Base-by-base conservation (phyloP, 2,329 filamentous ascomycete species). In the Lachnellula cervina region DNA sequence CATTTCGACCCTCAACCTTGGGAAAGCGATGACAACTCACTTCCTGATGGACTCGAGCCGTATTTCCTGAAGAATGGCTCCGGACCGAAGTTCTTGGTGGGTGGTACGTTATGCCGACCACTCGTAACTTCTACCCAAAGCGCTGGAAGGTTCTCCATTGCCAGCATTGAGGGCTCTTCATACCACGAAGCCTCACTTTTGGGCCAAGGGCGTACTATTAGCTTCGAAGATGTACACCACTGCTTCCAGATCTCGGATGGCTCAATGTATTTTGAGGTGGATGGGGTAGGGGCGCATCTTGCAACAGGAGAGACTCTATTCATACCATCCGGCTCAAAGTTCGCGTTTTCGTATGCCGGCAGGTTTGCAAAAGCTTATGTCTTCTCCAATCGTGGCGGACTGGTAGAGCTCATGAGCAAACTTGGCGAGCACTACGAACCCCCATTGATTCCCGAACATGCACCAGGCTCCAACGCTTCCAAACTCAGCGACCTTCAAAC, bases 41-140 rank as follows among this genome's bases (percentile, higher is more conserved):
- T 80, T 2, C 73, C 76, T 0, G 73, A 68, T 0, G 63, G 64
- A 4, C 56, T 70, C 16, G 64, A 73, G 56, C 62, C 75, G 0
- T 83, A 81, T 62, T 84, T 77, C 53, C 66, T 83, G 4, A 74
- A 74, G 8, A 73, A 76, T 13, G 80, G 78, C 40, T 77, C 74
- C 0, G 79, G 78, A 0, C 76, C 77, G 0, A 66, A 74, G 44
- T 80, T 71, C 65, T 60, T 76, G 3, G 62, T 74, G 1, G 78
- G 76, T 0, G 78, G 78, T 0, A 70, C 76, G 14, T 62, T 80
- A n/a, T 63, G 52, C 21, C 35, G 78, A 23, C 79, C 80, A 0
- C 74, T 83, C 32, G 74, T 78, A 49, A 76, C 73, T 4, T 76
- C 76, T 2, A 64, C 66, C 21, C 76, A 83, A 62, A 76, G 73